These are phyloP conservation scores for Hypoxylon sp. DNA, from an alignment of 2,329 filamentous ascomycete species.

Conservation along the genomic window DNA sequence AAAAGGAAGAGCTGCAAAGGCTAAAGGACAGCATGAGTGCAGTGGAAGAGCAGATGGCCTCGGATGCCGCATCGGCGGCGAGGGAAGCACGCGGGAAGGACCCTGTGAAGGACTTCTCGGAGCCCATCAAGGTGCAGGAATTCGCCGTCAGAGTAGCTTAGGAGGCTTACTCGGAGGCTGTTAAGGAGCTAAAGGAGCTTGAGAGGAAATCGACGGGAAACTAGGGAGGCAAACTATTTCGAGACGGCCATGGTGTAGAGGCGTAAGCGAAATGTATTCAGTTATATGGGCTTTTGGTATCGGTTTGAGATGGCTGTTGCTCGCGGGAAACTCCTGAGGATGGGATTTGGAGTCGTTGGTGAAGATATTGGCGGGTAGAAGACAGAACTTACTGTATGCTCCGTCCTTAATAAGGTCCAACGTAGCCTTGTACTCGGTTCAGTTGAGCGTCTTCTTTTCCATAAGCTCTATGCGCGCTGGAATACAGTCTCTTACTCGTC, in stretches of 20 bases:
- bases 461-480: neutral
- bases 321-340: neutral
- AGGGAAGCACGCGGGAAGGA: neutral
- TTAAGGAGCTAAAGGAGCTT: neutral
- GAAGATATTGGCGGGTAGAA: neutral
- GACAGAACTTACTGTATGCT: neutral
- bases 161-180: neutral
- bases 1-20: neutral
- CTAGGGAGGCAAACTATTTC: neutral
- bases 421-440: neutral
- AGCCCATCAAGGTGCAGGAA: neutral
- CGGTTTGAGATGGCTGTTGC: neutral
- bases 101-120: neutral
- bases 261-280: neutral
- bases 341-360: neutral
- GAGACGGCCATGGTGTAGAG: neutral
- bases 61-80: neutral
- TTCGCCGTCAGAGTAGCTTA: no score
- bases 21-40: neutral
- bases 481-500: neutral
- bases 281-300: neutral
- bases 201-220: neutral
- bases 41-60: neutral
- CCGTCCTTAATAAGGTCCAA: neutral
- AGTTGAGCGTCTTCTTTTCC: neutral